Percentiles rank a stretch among this genome's conserved stretches.
Conservation (phyloP, 495 filamentous ascomycete species). For the Aspergillus indologenus region DNA sequence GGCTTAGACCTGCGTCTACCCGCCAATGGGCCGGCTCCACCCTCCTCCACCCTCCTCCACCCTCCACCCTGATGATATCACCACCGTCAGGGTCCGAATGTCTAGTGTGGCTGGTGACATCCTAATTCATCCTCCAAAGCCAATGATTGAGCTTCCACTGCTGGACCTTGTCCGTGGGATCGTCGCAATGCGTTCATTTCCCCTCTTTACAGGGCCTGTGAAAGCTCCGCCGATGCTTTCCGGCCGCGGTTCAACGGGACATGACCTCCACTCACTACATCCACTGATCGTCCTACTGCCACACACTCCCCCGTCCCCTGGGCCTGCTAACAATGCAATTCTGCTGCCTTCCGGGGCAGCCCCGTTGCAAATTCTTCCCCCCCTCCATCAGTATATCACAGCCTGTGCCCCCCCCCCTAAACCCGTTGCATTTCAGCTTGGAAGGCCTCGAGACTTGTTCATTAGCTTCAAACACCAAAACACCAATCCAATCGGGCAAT, state of each 20-base stretch:
- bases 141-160: neutral
- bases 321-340: slow-evolving; percentile 21
- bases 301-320: slow-evolving; percentile 7
- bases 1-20: neutral
- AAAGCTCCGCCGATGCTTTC: neutral
- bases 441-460: neutral
- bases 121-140: neutral
- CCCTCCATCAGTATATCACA: slow-evolving; percentile 1
- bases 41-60: neutral
- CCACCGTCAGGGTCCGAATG: neutral
- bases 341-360: slow-evolving; percentile 17
- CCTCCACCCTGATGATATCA: neutral
- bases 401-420: neutral
- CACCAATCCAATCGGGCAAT: too few species aligned
- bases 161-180: neutral
- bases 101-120: neutral
- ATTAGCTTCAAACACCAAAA: too few species aligned
- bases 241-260: slow-evolving; percentile 2
- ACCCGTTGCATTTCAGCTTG: neutral
- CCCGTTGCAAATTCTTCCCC: slow-evolving; percentile 9
- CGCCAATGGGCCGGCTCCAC: neutral
- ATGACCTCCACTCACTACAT: neutral
- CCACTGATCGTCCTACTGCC: slow-evolving; percentile 19
- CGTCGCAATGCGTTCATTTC: slow-evolving; percentile 1
- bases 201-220: neutral